Evolutionary conservation across 176 grass and related monocot species (phyloP), one percentile per base, ranked within the genome.

Genomic region (Tillandsia leiboldiana): DNA sequence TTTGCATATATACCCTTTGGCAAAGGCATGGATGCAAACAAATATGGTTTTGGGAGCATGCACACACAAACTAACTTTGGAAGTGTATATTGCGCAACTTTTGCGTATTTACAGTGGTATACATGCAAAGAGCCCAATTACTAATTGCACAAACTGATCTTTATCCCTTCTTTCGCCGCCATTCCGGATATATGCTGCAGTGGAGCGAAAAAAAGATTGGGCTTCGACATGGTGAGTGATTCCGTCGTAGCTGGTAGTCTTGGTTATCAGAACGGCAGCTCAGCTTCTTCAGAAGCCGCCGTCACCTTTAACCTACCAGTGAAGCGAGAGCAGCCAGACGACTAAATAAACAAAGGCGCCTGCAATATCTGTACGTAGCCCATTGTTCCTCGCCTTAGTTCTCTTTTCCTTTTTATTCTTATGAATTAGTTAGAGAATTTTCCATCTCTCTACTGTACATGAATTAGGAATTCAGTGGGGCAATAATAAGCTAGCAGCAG

Each of bases 201-300:
- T 75, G 90, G 84, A 78, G 72, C 79, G 18, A 93, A 77, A 53
- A 83, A 83, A 49, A 82, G 92, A 81, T 80, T 99, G 76, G 93
- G 90, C 70, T 99, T 99, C 9, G 89, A 93, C 56, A 71, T 90
- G 51, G 94, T 99, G 48, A 93, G 94, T 17, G 89, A 99, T 70
- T 90, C 94, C 3, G 77, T 99, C 61, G 94, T 99, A 63, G 89
- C 80, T 59, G 86, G 87, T 56, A 83, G 77, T 84, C 77, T 99
- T 50, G 82, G 72, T 50, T 85, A 79, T 78, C 77, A 77, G 75
- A 93, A 99, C 17, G 80, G 77, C 72, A 73, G 74, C 73, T 83
- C 82, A 66, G 64, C 72, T 66, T 82, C 89, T 48, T 79, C 85
- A 2, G 82, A 90, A 65, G 71, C 64, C 68, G 15, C 72, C 29